A percentile compares a stretch with the other conserved stretches of the same genome.
phyloP scores from a whole-genome alignment of 2,329 filamentous ascomycete genomes.

The Penicillium polonicum region DNA sequence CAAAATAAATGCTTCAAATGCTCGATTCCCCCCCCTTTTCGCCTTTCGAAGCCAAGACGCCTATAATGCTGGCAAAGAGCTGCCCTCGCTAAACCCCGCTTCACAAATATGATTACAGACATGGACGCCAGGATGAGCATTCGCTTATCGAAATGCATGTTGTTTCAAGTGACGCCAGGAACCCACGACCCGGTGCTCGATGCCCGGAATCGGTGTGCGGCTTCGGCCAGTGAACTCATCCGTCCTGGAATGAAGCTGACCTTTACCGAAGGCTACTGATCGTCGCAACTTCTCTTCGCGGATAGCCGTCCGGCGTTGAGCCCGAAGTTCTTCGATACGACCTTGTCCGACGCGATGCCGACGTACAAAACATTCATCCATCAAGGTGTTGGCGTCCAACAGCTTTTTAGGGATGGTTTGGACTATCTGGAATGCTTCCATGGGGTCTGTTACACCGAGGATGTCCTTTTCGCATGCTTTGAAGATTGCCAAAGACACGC shows the following conservation, averaged over 20 bases:
- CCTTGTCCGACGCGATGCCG: constrained; percentile 79
- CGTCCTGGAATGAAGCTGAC: constrained; percentile 33
- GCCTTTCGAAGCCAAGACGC: constrained; percentile 13
- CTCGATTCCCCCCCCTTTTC: background rate
- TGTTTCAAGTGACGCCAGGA: constrained; percentile 38
- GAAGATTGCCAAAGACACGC: constrained; percentile 86
- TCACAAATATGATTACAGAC: constrained; percentile 22
- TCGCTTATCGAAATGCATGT: constrained; percentile 33
- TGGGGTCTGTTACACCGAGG: constrained; percentile 74
- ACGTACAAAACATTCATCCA: constrained; percentile 79
- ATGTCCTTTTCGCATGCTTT: constrained; percentile 83
- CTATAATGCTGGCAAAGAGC: constrained; percentile 17
- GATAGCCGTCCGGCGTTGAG: constrained; percentile 60
- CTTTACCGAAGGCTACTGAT: constrained; percentile 38
- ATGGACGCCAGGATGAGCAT: background rate
- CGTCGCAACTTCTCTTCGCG: constrained; percentile 43
- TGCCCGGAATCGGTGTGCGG: constrained; percentile 28
- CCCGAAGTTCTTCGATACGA: constrained; percentile 72
- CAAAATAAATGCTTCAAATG: constrained; percentile 6
- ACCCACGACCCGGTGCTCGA: constrained; percentile 35
- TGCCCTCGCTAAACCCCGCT: background rate
- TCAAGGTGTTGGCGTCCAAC: constrained; percentile 75
- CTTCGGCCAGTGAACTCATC: constrained; percentile 34
- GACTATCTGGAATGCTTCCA: constrained; percentile 94
- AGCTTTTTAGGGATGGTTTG: constrained; percentile 80